phyloP scores from a whole-genome alignment of 2,329 filamentous ascomycete species.

The Fusarium duplospermum region DNA sequence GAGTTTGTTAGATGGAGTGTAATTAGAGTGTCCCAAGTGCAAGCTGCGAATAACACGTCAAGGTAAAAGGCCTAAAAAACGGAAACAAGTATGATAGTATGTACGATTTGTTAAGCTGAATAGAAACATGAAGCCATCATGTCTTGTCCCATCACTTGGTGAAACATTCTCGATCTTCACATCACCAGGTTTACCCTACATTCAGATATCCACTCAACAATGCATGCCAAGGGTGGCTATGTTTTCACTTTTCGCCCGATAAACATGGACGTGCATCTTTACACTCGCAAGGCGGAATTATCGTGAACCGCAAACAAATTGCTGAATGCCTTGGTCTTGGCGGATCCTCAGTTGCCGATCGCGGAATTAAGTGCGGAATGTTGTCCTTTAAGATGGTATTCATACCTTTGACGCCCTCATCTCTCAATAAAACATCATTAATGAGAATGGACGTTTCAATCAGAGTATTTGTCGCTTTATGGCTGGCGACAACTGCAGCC shows the following conservation, averaged over 20 bases:
- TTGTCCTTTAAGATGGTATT: background rate
- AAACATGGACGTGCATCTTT: background rate
- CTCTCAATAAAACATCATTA: background rate
- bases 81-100: background rate
- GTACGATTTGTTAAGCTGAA: background rate
- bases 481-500: constrained; percentile 1
- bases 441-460: background rate
- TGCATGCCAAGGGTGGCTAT: background rate
- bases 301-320: background rate
- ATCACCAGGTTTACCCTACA: background rate
- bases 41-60: background rate
- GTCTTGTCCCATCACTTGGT: background rate
- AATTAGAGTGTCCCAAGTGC: background rate
- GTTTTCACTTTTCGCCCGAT: background rate
- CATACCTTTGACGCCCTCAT: background rate
- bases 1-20: background rate
- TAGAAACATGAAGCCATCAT: background rate
- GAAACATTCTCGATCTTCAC: background rate
- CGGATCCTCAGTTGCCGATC: background rate
- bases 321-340: background rate
- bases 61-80: background rate
- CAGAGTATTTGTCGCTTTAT: background rate
- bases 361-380: background rate
- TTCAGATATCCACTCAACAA: background rate
- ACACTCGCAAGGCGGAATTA: background rate